A percentile compares a stretch with the other conserved stretches of the same genome.
These are phyloP conservation scores for Ceratobasidium theobromae DNA, from an alignment of 1,284 basidiomycete genomes.

Conservation along the genomic window DNA sequence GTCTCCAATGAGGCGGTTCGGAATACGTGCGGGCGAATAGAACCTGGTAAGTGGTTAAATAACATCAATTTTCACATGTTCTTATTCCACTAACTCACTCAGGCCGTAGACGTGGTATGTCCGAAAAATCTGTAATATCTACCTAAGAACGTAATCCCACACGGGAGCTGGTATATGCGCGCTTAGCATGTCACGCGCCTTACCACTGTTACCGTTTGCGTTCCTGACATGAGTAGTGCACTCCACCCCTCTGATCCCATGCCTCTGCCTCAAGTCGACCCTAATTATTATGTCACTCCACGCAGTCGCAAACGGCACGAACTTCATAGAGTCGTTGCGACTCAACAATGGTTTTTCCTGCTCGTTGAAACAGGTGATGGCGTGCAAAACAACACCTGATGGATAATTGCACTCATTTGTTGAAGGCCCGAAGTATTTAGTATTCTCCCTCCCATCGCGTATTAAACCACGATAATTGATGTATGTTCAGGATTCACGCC, in stretches of 20 bases:
- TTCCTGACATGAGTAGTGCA: conserved; percentile 11
- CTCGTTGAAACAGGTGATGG: conserved; percentile 19
- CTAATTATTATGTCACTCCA: background rate
- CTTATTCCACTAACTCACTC: no score
- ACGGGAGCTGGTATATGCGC: no score
- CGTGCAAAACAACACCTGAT: conserved; percentile 8
- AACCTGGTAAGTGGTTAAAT: no score
- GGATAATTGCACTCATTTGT: conserved; percentile 23
- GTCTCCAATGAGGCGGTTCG: no score
- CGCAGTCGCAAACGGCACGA: conserved; percentile 21
- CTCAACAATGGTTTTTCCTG: background rate
- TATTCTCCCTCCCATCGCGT: conserved; percentile 9
- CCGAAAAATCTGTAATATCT: no score
- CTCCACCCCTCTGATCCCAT: conserved; percentile 23
- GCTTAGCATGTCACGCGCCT: background rate
- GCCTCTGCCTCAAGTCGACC: conserved; percentile 21
- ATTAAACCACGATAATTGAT: background rate
- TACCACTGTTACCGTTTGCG: conserved; percentile 10
- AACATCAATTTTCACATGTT: no score
- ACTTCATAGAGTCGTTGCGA: background rate
- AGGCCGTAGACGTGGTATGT: no score
- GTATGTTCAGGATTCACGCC: conserved; percentile 2
- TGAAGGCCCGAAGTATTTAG: conserved; percentile 17
- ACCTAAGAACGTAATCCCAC: no score
- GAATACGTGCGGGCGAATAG: no score